These are phyloP conservation scores for Cajanus cajan DNA, from an alignment of 306 rosid species.

Conservation along the genomic window DNA sequence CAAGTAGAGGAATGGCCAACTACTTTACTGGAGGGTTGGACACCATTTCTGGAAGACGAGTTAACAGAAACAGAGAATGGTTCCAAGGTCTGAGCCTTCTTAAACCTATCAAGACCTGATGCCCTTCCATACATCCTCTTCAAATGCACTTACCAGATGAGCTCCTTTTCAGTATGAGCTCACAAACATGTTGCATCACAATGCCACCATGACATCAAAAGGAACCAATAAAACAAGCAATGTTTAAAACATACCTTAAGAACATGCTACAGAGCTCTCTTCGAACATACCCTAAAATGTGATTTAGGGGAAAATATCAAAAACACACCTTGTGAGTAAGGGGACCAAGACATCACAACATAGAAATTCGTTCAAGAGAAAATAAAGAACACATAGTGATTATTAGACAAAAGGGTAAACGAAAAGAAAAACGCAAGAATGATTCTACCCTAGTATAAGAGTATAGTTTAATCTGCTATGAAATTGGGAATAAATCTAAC, in stretches of 20 bases:
- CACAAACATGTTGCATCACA: conserved; percentile 37
- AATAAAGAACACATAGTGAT: neutral
- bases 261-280: conserved; percentile 23
- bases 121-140: conserved; percentile 86
- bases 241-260: neutral
- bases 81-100: conserved; percentile 88
- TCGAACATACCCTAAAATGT: conserved; percentile 26
- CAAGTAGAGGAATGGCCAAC: conserved; percentile 42
- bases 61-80: conserved; percentile 66
- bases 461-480: neutral
- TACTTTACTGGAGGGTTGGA: conserved; percentile 43
- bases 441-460: neutral
- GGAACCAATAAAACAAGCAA: conserved; percentile 10
- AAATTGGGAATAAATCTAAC: conserved; percentile 30
- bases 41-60: conserved; percentile 46
- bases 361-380: neutral
- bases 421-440: neutral
- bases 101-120: conserved; percentile 88
- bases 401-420: neutral
- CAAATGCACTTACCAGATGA: conserved; percentile 8
- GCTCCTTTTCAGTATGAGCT: conserved; percentile 40
- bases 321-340: neutral
- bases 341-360: neutral
- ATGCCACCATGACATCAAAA: conserved; percentile 21
- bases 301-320: neutral